phyloP scores from a whole-genome alignment of 768 basidiomycete genomes.

The Mycena galericulata region DNA sequence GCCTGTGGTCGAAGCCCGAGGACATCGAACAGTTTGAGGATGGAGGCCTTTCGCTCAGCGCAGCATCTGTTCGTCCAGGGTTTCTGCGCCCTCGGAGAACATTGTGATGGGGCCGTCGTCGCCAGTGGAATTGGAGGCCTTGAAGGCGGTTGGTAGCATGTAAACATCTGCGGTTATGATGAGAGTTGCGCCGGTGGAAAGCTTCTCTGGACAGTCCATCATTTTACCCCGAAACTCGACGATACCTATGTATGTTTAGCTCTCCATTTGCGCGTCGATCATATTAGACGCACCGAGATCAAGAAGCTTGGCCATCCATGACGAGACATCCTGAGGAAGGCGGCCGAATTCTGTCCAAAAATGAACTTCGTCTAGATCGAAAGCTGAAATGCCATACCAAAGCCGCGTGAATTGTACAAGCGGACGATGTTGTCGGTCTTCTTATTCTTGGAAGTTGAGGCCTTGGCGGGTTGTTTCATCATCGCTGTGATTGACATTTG shows the following conservation, averaged over 20 bases:
- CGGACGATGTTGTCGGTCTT: constrained; percentile 74
- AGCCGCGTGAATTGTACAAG: constrained; percentile 71
- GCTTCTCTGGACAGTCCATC: constrained; percentile 79
- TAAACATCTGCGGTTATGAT: constrained; percentile 83
- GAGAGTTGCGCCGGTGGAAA: constrained; percentile 82
- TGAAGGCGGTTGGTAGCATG: constrained; percentile 78
- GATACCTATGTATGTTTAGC: constrained; percentile 55
- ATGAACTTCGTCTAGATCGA: not conserved
- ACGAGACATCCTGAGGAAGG: constrained; percentile 73
- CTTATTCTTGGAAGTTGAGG: constrained; percentile 57
- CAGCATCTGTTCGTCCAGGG: constrained; percentile 79
- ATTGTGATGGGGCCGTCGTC: constrained; percentile 50
- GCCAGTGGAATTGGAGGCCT: constrained; percentile 51
- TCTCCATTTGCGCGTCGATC: not conserved
- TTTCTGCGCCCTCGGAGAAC: constrained; percentile 86
- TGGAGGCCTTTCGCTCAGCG: constrained; percentile 83
- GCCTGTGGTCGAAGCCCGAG: constrained; percentile 76
- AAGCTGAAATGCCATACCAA: constrained; percentile 58
- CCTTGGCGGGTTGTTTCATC: constrained; percentile 68
- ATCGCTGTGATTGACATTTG: constrained; percentile 76
- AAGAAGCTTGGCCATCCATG: constrained; percentile 80
- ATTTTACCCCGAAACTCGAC: constrained; percentile 78
- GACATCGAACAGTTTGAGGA: constrained; percentile 79
- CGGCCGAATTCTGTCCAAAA: constrained; percentile 76
- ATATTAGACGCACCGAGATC: constrained; percentile 66